Evolutionary conservation across 2,329 filamentous ascomycete genomes (phyloP), one percentile per base, ranked within the genome.

Genomic region (Didymella exigua): DNA sequence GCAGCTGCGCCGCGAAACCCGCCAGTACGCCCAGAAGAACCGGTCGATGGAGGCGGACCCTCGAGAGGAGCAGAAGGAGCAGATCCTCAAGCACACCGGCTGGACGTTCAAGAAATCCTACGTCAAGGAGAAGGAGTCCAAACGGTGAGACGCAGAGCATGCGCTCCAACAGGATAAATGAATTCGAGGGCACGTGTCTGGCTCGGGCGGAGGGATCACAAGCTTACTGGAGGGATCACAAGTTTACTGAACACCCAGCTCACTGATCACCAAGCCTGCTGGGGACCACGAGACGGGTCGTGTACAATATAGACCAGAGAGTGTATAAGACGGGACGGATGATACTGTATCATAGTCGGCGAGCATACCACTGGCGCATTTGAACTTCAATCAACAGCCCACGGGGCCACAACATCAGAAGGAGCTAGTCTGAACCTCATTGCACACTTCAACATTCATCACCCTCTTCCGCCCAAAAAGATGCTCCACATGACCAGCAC

Each of bases 81-180:
- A 63, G 49, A 61, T 70, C 19, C 23, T 70, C 24, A 66, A 67
- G 59, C 70, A 71, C 41, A 67, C 62, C 2, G 67, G 64, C 5
- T 72, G 69, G 69, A 30, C 18, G 7, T 56, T 44, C 31, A 65
- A 58, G 55, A 44, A 53, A 50, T 63, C 47, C 13, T 37, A 48
- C 11, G 16, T 13, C 19, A 42, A 33, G 30, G 23, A 23, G n/a
- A 10, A 13, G 42, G 34, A 19, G 37, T 40, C 13, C 5, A 38
- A 23, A 14, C 4, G 30, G 16, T 9, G 5, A 14, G 19, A 10
- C 18, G 18, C n/a, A n/a, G n/a, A n/a, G n/a, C n/a, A n/a, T n/a
- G n/a, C n/a, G n/a, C n/a, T n/a, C n/a, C n/a, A n/a, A n/a, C n/a
- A n/a, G n/a, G 34, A 14, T 13, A 13, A 16, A 33, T 3, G 14